These are phyloP conservation scores for Phytopythium aichiense DNA, from an alignment of 352 stramenopile genomes.

Conservation along the genomic window DNA sequence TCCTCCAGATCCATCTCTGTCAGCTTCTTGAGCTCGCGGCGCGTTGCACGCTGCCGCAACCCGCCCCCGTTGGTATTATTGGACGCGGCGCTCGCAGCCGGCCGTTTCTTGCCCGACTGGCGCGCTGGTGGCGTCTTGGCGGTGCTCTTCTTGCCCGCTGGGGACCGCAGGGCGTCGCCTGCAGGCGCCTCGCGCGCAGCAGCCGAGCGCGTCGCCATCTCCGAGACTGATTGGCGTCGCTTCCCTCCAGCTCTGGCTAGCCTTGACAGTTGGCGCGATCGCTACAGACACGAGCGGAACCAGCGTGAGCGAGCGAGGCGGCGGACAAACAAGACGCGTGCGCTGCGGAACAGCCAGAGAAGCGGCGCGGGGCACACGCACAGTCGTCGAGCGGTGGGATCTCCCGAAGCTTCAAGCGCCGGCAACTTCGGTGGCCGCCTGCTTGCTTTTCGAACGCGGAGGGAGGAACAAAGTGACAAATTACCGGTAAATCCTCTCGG, in stretches of 20 bases:
- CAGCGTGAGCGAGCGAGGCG: neutral
- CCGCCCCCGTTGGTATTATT: constrained; percentile 11
- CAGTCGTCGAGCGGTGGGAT: neutral
- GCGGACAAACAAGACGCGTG: neutral
- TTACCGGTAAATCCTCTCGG: neutral
- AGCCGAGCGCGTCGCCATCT: constrained; percentile 21
- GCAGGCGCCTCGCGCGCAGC: constrained; percentile 24
- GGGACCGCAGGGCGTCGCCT: constrained; percentile 26
- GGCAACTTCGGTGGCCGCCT: neutral
- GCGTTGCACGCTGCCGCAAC: constrained; percentile 53
- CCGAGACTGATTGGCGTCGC: too few species aligned
- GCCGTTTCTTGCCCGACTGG: constrained; percentile 37
- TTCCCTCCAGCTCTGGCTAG: neutral
- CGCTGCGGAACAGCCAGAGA: neutral
- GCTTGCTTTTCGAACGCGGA: neutral
- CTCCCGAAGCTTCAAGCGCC: neutral
- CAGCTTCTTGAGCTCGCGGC: constrained; percentile 75
- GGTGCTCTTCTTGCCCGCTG: constrained; percentile 25
- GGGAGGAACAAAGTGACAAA: constrained; percentile 8
- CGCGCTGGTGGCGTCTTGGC: constrained; percentile 43
- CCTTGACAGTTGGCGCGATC: neutral
- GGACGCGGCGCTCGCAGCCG: constrained; percentile 6
- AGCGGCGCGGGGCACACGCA: neutral
- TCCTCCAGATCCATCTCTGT: constrained; percentile 75
- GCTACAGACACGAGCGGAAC: neutral